These are phyloP conservation scores for Chiua virens DNA, from an alignment of 768 basidiomycete genomes.

Conservation along the genomic window DNA sequence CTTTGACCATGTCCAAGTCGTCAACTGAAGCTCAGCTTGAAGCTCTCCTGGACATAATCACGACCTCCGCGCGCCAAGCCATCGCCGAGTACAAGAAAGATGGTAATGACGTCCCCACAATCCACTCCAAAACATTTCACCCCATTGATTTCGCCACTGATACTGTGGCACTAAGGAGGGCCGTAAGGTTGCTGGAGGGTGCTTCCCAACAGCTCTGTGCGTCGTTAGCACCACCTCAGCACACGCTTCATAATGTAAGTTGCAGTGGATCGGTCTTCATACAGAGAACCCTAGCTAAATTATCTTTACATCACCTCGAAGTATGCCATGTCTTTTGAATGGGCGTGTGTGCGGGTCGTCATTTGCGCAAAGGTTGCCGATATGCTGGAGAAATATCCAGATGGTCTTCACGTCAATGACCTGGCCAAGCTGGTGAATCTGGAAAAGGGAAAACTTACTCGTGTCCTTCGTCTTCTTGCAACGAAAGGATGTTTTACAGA, in stretches of 20 bases:
- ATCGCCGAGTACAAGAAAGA: slow-evolving; percentile 28
- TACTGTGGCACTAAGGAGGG: slow-evolving; percentile 22
- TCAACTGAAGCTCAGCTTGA: slow-evolving; percentile 29
- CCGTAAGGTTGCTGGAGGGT: slow-evolving; percentile 27
- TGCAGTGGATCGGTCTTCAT: too few relatives aligned
- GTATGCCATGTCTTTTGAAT: slow-evolving; percentile 25
- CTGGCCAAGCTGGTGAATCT: slow-evolving; percentile 24
- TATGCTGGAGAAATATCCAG: slow-evolving; percentile 20
- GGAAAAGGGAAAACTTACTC: slow-evolving; percentile 29
- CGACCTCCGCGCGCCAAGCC: slow-evolving; percentile 25
- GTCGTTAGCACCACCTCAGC: slow-evolving; percentile 27
- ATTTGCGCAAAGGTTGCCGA: slow-evolving; percentile 28
- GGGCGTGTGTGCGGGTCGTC: slow-evolving; percentile 27
- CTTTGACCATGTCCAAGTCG: too few relatives aligned
- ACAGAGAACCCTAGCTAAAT: not conserved
- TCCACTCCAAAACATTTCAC: slow-evolving; percentile 21
- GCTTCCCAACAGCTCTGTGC: slow-evolving; percentile 28
- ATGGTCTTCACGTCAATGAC: slow-evolving; percentile 29
- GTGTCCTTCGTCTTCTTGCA: slow-evolving; percentile 32
- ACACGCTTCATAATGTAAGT: slow-evolving; percentile 27
- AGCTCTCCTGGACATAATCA: slow-evolving; percentile 32
- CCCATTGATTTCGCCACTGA: slow-evolving; percentile 24
- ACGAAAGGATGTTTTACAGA: slow-evolving; percentile 32
- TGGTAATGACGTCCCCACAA: slow-evolving; percentile 22
- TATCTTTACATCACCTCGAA: not conserved